These are phyloP conservation scores for Piloderma croceum DNA, from an alignment of 768 basidiomycete genomes.

Conservation along the genomic window DNA sequence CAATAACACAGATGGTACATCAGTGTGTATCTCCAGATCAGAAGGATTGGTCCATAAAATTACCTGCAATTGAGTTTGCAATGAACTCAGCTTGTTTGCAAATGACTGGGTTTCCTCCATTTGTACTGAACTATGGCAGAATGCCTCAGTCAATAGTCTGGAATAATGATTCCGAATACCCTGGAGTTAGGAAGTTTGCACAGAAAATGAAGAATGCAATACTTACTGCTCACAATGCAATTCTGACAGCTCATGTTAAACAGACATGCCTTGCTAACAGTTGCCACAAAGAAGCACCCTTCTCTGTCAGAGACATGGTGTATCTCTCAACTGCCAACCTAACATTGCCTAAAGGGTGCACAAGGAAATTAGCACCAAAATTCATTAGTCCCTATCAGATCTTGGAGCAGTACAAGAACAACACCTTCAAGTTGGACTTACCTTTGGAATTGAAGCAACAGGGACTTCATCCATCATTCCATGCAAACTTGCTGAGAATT, in stretches of 20 bases:
- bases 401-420: conserved; percentile 9
- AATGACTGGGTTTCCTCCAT: conserved; percentile 28
- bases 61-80: conserved; percentile 30
- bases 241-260: conserved; percentile 19
- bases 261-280: conserved; percentile 22
- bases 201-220: conserved; percentile 17
- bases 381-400: conserved; percentile 31
- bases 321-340: conserved; percentile 33
- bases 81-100: conserved; percentile 27
- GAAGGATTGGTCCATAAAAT: conserved; percentile 18
- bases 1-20: conserved; percentile 22
- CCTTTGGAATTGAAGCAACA: conserved; percentile 17
- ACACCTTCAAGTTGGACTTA: conserved; percentile 20
- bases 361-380: conserved; percentile 30
- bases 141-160: conserved; percentile 28
- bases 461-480: conserved; percentile 28
- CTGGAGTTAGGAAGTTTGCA: conserved; percentile 22
- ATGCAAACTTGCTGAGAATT: conserved; percentile 23
- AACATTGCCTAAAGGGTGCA: conserved; percentile 22
- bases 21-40: conserved; percentile 16
- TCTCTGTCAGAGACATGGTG: conserved; percentile 24
- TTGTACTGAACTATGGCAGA: conserved; percentile 28
- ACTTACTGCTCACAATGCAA: conserved; percentile 23
- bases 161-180: conserved; percentile 29
- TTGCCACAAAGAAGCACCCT: conserved; percentile 10